Evolutionary conservation across 2,329 filamentous ascomycete genomes (phyloP).

Genomic region (Pestalotiopsis sp.): DNA sequence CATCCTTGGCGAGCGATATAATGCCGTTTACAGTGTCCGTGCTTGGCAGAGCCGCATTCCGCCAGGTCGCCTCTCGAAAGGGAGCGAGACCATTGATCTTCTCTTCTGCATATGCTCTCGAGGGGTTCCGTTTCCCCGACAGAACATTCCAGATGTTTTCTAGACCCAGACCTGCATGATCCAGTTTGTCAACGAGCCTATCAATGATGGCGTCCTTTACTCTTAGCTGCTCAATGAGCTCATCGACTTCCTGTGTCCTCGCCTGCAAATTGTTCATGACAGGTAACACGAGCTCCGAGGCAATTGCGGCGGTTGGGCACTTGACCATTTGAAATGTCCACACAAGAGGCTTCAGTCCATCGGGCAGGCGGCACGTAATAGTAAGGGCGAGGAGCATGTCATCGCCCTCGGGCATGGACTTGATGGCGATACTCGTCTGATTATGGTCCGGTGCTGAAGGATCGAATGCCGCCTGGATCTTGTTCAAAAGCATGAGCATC

Average conservation of each 20-base stretch:
- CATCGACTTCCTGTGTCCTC: slow-evolving; percentile 40
- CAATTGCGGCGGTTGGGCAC: slow-evolving; percentile 41
- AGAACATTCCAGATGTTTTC: slow-evolving; percentile 56
- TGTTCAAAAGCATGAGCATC: slow-evolving; percentile 66
- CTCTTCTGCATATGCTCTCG: slow-evolving; percentile 44
- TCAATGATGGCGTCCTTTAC: slow-evolving; percentile 55
- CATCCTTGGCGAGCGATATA: slow-evolving; percentile 38
- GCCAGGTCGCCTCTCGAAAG: slow-evolving; percentile 46
- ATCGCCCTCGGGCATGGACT: slow-evolving; percentile 33
- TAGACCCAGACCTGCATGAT: slow-evolving; percentile 50
- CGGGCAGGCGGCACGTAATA: slow-evolving; percentile 61
- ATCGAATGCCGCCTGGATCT: slow-evolving; percentile 57
- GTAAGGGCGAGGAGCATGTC: slow-evolving; percentile 50
- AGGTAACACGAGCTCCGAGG: slow-evolving; percentile 53
- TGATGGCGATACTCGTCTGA: slow-evolving; percentile 47
- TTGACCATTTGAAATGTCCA: slow-evolving; percentile 66
- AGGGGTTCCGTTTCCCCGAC: slow-evolving; percentile 48
- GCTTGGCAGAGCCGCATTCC: slow-evolving; percentile 23
- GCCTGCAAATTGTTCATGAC: slow-evolving; percentile 49
- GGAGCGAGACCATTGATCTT: slow-evolving; percentile 54
- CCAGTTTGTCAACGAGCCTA: slow-evolving; percentile 56
- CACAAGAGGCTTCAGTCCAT: slow-evolving; percentile 49
- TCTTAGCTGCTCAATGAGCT: slow-evolving; percentile 43
- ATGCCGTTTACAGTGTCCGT: slow-evolving; percentile 32
- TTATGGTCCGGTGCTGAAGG: slow-evolving; percentile 43